Conservation (phyloP, 768 basidiomycete species). For the Tremella fuciformis region DNA sequence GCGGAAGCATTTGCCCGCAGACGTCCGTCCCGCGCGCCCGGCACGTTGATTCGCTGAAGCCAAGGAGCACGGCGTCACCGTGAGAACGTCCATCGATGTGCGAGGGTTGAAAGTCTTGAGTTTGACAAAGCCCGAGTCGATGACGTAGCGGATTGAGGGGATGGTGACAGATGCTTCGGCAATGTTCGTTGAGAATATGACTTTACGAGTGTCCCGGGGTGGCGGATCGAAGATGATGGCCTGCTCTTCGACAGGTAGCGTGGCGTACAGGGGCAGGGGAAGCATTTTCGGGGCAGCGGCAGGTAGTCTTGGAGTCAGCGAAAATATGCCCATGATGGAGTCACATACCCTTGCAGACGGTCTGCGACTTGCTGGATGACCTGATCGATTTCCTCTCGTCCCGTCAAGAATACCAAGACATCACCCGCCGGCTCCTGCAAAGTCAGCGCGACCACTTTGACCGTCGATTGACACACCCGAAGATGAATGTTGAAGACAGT, state of each 20-base stretch:
- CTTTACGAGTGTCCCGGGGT: constrained; percentile 74
- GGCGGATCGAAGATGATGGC: constrained; percentile 75
- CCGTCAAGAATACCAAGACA: constrained; percentile 89
- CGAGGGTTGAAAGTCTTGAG: constrained; percentile 87
- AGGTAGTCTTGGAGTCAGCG: constrained; percentile 53
- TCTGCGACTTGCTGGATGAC: constrained; percentile 78
- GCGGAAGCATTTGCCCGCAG: constrained; percentile 86
- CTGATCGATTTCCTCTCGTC: constrained; percentile 91
- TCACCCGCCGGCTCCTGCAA: constrained; percentile 76
- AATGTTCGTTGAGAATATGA: constrained; percentile 91
- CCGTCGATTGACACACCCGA: constrained; percentile 58
- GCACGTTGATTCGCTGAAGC: constrained; percentile 91
- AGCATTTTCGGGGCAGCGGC: constrained; percentile 59
- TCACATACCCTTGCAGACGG: constrained; percentile 66
- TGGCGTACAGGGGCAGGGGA: constrained; percentile 80
- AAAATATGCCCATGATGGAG: neutral
- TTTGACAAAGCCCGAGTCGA: constrained; percentile 95
- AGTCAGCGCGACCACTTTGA: neutral
- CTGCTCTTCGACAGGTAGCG: constrained; percentile 83
- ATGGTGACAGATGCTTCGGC: constrained; percentile 98
- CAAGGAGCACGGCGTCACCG: constrained; percentile 74
- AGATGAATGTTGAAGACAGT: constrained; percentile 93
- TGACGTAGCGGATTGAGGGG: constrained; percentile 87
- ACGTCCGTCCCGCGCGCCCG: constrained; percentile 90
- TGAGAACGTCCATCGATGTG: constrained; percentile 76